Conservation (phyloP, 1,284 basidiomycete species). For the Xerocomus nothofagi region DNA sequence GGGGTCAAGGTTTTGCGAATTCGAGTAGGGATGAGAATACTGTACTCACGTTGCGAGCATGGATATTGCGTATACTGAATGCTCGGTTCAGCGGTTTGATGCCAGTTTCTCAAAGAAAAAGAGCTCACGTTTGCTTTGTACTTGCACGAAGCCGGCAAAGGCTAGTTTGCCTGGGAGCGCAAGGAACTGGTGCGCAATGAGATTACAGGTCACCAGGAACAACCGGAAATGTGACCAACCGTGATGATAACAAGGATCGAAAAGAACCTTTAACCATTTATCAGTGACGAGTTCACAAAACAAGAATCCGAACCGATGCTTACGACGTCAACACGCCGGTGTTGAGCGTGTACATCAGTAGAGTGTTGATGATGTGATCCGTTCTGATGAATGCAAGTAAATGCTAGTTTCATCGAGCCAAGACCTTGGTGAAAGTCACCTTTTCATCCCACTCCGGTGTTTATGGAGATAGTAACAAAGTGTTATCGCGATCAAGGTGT, state of each 20-base stretch:
- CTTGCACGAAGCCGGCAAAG: too few relatives aligned
- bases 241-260: too few relatives aligned
- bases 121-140: too few relatives aligned
- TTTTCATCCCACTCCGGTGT: constrained; percentile 11
- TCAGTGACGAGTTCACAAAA: too few relatives aligned
- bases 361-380: constrained; percentile 10
- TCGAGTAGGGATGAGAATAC: not conserved
- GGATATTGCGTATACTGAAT: not conserved
- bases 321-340: constrained; percentile 13
- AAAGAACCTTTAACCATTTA: too few relatives aligned
- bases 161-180: too few relatives aligned
- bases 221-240: too few relatives aligned
- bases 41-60: constrained; percentile 12
- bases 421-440: not conserved
- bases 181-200: too few relatives aligned
- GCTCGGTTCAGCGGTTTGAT: too few relatives aligned
- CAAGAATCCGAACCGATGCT: not conserved
- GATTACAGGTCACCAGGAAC: too few relatives aligned
- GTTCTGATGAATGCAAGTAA: constrained; percentile 1
- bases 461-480: constrained; percentile 12
- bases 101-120: too few relatives aligned
- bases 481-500: constrained; percentile 6
- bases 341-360: constrained; percentile 16
- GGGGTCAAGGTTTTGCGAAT: not conserved
- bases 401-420: not conserved